These are phyloP conservation scores for Aspergillus pseudoglaucus DNA, from an alignment of 2,329 filamentous ascomycete genomes.

Conservation along the genomic window DNA sequence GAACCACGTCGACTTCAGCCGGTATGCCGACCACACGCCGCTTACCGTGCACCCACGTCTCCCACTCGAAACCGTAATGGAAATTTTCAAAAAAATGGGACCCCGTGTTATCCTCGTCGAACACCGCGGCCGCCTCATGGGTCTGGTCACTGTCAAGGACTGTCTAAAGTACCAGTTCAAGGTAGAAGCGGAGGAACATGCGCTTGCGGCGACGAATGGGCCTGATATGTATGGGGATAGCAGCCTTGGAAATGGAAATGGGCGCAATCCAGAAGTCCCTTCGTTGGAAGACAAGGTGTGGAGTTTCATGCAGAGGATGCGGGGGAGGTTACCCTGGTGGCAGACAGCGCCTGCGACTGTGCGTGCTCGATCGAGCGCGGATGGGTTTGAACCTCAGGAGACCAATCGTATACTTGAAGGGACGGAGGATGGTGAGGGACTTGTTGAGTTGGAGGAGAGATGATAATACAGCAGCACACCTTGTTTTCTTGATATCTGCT, in stretches of 20 bases:
- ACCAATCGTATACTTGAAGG: constrained; percentile 43
- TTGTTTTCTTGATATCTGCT: not conserved
- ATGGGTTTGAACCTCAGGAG: not conserved
- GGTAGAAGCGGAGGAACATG: constrained; percentile 75
- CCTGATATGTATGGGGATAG: constrained; percentile 19
- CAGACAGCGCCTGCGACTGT: constrained; percentile 5
- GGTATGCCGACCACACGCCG: constrained; percentile 83
- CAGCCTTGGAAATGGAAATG: constrained; percentile 9
- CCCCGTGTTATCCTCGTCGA: constrained; percentile 90
- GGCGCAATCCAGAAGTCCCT: constrained; percentile 6
- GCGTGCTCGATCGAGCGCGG: constrained; percentile 4
- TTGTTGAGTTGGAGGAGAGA: constrained; percentile 40
- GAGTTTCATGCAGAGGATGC: constrained; percentile 30
- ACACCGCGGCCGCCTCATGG: constrained; percentile 73
- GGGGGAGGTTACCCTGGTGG: constrained; percentile 14
- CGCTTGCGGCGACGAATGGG: constrained; percentile 27
- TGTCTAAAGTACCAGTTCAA: constrained; percentile 97
- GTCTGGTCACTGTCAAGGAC: constrained; percentile 92
- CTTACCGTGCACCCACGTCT: constrained; percentile 86
- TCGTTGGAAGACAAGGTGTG: constrained; percentile 32
- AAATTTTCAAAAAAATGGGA: constrained; percentile 96
- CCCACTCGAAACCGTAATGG: constrained; percentile 94
- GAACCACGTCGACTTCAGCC: constrained; percentile 67
- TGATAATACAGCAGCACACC: constrained; percentile 6
- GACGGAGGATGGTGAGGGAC: constrained; percentile 46